Conservation (phyloP, 2,329 filamentous ascomycete genomes). For the Atkinsonella hypoxylon region DNA sequence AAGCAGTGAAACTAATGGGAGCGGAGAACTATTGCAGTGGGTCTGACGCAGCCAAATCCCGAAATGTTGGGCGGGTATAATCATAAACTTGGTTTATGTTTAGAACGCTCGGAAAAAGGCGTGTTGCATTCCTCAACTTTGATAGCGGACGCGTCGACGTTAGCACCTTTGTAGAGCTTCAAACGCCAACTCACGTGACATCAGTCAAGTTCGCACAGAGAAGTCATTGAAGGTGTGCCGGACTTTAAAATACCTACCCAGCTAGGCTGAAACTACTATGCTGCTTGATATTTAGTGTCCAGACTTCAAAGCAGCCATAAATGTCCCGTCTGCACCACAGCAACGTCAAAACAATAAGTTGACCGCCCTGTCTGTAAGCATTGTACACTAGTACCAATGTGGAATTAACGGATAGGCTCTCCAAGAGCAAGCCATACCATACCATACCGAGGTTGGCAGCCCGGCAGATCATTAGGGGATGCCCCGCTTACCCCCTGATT, state of each 20-base stretch:
- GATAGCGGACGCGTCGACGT: background rate
- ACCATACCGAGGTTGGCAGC: too few species aligned
- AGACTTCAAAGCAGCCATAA: too few species aligned
- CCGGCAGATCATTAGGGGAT: background rate
- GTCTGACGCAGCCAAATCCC: background rate
- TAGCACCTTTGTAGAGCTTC: background rate
- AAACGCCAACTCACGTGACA: constrained; percentile 5
- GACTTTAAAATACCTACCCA: too few species aligned
- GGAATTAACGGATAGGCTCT: background rate
- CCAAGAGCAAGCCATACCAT: background rate
- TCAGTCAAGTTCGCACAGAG: background rate
- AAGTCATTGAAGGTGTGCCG: background rate
- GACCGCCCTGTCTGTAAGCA: too few species aligned
- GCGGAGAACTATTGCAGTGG: background rate
- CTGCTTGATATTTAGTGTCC: too few species aligned
- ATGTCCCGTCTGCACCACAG: too few species aligned
- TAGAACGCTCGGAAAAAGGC: background rate
- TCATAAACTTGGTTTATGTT: background rate
- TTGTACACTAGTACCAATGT: background rate
- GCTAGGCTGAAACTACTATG: too few species aligned
- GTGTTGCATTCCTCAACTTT: background rate
- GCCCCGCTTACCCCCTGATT: constrained; percentile 1
- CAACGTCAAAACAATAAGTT: too few species aligned
- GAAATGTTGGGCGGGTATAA: background rate
- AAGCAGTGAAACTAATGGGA: background rate